These are phyloP conservation scores for Calonectria multiphialidica DNA, from an alignment of 2,329 filamentous ascomycete genomes.

Conservation along the genomic window DNA sequence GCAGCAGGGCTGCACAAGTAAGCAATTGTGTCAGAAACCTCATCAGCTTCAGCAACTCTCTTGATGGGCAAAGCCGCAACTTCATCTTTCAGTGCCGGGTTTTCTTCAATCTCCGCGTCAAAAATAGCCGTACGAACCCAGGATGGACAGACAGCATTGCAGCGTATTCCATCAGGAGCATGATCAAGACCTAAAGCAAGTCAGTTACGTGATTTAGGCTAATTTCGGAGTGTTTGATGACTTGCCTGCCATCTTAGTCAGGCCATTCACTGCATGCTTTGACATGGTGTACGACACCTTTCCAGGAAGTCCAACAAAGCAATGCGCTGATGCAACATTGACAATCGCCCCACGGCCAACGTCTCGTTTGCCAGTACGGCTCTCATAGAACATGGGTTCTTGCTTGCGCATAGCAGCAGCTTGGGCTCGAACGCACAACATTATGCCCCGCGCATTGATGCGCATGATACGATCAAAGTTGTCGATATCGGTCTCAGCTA, in stretches of 20 bases:
- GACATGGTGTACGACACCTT: background rate
- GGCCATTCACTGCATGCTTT: background rate
- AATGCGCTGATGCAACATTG: background rate
- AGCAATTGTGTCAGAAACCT: slow-evolving; percentile 6
- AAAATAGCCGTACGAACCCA: background rate
- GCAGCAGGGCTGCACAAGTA: slow-evolving; percentile 5
- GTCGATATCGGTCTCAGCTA: background rate
- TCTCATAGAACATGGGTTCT: background rate
- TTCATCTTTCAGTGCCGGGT: background rate
- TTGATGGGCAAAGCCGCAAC: background rate
- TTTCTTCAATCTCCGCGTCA: background rate
- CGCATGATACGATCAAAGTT: background rate
- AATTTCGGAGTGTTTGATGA: background rate
- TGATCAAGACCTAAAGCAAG: background rate
- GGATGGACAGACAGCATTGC: background rate
- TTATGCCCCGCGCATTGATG: background rate
- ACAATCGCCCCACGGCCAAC: background rate
- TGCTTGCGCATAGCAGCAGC: background rate
- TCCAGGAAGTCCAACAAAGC: background rate
- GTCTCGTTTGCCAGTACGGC: background rate
- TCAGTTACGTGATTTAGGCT: background rate
- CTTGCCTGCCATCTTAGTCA: background rate
- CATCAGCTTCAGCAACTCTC: background rate
- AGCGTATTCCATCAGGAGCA: background rate
- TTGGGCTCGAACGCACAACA: background rate